A percentile compares a stretch with the other conserved stretches of the same genome.
These are phyloP conservation scores for Dichotomopilus funicola DNA, from an alignment of 2,329 filamentous ascomycete genomes.

Conservation along the genomic window DNA sequence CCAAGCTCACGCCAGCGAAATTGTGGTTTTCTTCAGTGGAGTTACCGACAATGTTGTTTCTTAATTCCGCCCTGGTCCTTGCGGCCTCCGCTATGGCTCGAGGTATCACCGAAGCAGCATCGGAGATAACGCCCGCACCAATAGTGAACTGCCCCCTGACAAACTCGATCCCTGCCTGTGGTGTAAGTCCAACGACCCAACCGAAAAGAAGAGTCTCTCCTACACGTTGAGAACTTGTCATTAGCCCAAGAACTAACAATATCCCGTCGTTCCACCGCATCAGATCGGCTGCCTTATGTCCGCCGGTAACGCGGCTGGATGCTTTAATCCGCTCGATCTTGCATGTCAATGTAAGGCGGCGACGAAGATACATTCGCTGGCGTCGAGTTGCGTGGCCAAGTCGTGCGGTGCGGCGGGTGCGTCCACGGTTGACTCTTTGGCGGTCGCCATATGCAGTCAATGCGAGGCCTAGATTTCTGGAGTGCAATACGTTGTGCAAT, in stretches of 20 bases:
- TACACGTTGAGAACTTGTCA: not conserved
- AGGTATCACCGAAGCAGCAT: slow-evolving; percentile 7
- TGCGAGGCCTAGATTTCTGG: not conserved
- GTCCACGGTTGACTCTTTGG: slow-evolving; percentile 2
- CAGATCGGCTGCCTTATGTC: slow-evolving; percentile 8
- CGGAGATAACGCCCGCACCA: slow-evolving; percentile 1
- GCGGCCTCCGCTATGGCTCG: not conserved
- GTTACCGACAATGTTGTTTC: not conserved
- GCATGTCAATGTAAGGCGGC: slow-evolving; percentile 11
- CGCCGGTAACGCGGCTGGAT: slow-evolving; percentile 10
- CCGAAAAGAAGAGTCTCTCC: not conserved
- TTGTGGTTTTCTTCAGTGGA: not conserved
- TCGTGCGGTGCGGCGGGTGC: slow-evolving; percentile 2
- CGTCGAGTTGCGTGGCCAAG: slow-evolving; percentile 6
- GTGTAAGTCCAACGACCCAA: slow-evolving; percentile 5
- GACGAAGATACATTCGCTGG: not conserved
- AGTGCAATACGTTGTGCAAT: too few relatives aligned
- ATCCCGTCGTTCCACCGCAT: not conserved
- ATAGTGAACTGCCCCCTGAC: slow-evolving; percentile 6
- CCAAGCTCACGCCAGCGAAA: not conserved
- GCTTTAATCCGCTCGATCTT: slow-evolving; percentile 8
- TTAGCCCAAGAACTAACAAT: too few relatives aligned
- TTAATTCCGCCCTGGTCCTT: not conserved
- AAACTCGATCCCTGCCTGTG: slow-evolving; percentile 13
- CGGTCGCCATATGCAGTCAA: slow-evolving; percentile 13